phyloP scores from a whole-genome alignment of 1,139 yeast genomes.

The Taphrina communis region DNA sequence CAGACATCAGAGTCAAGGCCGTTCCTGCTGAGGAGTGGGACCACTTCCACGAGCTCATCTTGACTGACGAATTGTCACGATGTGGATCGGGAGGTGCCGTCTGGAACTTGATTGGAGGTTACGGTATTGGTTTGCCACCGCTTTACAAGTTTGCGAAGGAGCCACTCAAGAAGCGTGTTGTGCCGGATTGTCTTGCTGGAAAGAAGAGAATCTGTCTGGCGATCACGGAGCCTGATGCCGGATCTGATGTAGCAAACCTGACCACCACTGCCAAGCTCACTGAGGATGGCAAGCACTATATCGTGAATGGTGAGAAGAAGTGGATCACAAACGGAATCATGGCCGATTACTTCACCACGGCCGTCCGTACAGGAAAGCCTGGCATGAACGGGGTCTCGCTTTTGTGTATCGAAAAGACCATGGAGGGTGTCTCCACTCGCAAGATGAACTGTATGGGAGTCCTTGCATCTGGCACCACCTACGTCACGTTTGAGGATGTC shows the following conservation, averaged over 20 bases:
- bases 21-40: slow-evolving; percentile 67
- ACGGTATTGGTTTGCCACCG: slow-evolving; percentile 55
- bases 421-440: slow-evolving; percentile 54
- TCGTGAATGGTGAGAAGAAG: slow-evolving; percentile 57
- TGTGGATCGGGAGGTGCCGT: slow-evolving; percentile 54
- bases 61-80: slow-evolving; percentile 61
- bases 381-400: slow-evolving; percentile 55
- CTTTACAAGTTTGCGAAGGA: slow-evolving; percentile 51
- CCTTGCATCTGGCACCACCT: slow-evolving; percentile 55
- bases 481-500: slow-evolving; percentile 56
- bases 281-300: slow-evolving; percentile 51
- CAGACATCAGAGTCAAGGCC: slow-evolving; percentile 50
- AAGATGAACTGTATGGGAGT: slow-evolving; percentile 56
- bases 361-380: slow-evolving; percentile 57
- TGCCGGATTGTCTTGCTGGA: slow-evolving; percentile 53
- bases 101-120: slow-evolving; percentile 54
- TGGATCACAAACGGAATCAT: slow-evolving; percentile 54
- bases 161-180: slow-evolving; percentile 50
- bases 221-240: slow-evolving; percentile 56
- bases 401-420: slow-evolving; percentile 53
- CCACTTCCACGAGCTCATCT: slow-evolving; percentile 85
- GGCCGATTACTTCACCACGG: slow-evolving; percentile 55
- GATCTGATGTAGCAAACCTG: slow-evolving; percentile 57
- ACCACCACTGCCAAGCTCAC: slow-evolving; percentile 53
- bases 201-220: slow-evolving; percentile 54